A percentile compares a stretch with the other conserved stretches of the same genome.
phyloP scores from a whole-genome alignment of 1,284 basidiomycete species.

The Melampsora larici-populina region DNA sequence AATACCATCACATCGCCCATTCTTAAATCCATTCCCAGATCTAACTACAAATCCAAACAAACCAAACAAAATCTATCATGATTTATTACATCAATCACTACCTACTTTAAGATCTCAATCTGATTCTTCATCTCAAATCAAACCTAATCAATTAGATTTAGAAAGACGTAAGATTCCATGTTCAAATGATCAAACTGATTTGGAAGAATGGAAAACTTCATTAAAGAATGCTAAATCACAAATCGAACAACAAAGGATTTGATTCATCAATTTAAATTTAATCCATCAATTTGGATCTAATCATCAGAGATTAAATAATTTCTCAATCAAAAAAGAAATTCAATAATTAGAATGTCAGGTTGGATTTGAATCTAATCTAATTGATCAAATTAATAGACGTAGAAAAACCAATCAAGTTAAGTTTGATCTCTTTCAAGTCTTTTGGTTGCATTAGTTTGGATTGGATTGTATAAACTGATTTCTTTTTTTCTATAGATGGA shows the following conservation, averaged over 20 bases:
- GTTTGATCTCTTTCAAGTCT: too few species aligned
- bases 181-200: constrained; percentile 57
- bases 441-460: too few species aligned
- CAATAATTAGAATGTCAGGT: constrained; percentile 70
- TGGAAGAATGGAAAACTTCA: constrained; percentile 74
- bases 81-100: background rate
- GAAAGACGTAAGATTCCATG: constrained; percentile 24
- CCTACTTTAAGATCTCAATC: background rate
- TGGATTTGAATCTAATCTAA: constrained; percentile 68
- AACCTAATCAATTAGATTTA: constrained; percentile 23
- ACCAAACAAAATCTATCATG: background rate
- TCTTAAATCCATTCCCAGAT: constrained; percentile 19
- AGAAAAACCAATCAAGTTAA: constrained; percentile 77
- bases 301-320: constrained; percentile 86
- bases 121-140: background rate
- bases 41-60: background rate
- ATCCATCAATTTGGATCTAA: constrained; percentile 84
- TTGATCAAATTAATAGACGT: constrained; percentile 76
- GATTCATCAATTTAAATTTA: constrained; percentile 81
- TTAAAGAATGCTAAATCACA: constrained; percentile 77
- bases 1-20: constrained; percentile 4
- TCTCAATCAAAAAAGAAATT: constrained; percentile 72
- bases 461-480: too few species aligned
- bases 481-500: constrained; percentile 60
- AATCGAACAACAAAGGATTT: constrained; percentile 79